Base-by-base conservation (phyloP, 2,329 filamentous ascomycete species). In the Colletotrichum cuscutae region DNA sequence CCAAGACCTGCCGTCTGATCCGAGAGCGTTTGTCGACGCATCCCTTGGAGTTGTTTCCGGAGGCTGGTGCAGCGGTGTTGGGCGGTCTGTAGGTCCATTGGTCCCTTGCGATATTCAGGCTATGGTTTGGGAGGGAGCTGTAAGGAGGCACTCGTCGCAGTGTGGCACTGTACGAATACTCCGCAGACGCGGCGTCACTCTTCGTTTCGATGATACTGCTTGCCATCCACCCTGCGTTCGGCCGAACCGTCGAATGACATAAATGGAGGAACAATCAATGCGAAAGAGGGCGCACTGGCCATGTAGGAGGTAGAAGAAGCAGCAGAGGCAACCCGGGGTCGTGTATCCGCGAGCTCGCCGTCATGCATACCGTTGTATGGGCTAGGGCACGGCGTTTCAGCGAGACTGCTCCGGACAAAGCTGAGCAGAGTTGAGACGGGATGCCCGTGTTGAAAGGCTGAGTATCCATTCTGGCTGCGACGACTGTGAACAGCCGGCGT, bases 1-100 rank as follows among this genome's bases (percentile, higher is more conserved):
- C 71, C 70, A 72, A 70, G 66, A 65, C 60, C 71, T 73, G 71
- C 71, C 71, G 71, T 73, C 66, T 56, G 71, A 73, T 73, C 71
- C 71, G 71, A 35, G 35, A 30, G 53, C 22, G 30, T 72, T 57
- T 65, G 32, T 11, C 24, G 32, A 32, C n/a, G 22, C 26, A 46
- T 28, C 64, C 64, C 42, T 66, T 26, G 19, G 24, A 56, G 49
- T 30, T n/a, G 65, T 68, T 63, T 56, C 30, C 32, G 59, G 67
- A 54, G 54, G 53, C 32, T 72, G 24, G 42, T 58, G 37, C 37
- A 15, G 37, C 13, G 13, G 15, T 15, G 37, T 1, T 42, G 26
- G 26, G 4, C 4, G 26, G 26, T 26, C 26, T 26, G 26, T 26
- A 26, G 26, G 26, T 19, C 6, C 37, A 15, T 42, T 60, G 65